A percentile compares a stretch with the other conserved stretches of the same genome.
Evolutionary conservation across 352 stramenopile genomes (phyloP).

Genomic region (Phytophthora europaea): DNA sequence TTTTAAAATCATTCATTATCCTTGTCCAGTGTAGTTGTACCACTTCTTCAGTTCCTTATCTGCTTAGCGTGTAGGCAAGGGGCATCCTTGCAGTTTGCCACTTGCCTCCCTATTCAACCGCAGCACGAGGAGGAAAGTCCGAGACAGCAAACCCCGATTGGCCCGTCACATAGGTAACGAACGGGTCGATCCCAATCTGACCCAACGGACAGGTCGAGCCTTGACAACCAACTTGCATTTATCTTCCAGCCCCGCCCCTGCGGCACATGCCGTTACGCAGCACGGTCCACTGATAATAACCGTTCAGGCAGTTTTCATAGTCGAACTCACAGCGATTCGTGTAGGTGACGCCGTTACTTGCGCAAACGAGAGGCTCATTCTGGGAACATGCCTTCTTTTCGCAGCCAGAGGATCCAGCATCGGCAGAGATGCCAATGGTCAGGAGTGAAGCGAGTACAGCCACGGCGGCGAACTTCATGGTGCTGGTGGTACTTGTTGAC

Average conservation of each 20-base stretch:
- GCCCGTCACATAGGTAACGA: not conserved
- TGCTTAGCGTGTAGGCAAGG: too few species aligned
- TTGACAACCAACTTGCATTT: not conserved
- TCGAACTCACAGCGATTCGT: not conserved
- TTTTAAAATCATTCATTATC: too few species aligned
- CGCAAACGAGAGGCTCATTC: not conserved
- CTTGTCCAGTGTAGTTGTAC: too few species aligned
- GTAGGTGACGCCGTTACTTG: conserved; percentile 1
- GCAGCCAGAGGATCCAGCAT: not conserved
- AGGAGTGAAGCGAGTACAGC: not conserved
- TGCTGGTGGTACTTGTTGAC: not conserved
- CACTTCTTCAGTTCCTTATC: too few species aligned
- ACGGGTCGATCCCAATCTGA: too few species aligned
- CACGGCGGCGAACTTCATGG: not conserved
- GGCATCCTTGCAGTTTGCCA: too few species aligned
- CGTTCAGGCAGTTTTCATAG: not conserved
- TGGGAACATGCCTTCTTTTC: not conserved
- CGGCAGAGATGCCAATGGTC: not conserved
- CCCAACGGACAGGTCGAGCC: not conserved
- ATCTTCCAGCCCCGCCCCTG: not conserved
- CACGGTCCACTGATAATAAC: not conserved
- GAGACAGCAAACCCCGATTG: not conserved
- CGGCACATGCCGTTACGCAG: not conserved
- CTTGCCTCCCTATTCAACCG: not conserved
- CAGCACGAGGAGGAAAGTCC: not conserved